A percentile compares a stretch with the other conserved stretches of the same genome.
phyloP scores from a whole-genome alignment of 169 alveolate genomes.

The Plasmodium gonderi region DNA sequence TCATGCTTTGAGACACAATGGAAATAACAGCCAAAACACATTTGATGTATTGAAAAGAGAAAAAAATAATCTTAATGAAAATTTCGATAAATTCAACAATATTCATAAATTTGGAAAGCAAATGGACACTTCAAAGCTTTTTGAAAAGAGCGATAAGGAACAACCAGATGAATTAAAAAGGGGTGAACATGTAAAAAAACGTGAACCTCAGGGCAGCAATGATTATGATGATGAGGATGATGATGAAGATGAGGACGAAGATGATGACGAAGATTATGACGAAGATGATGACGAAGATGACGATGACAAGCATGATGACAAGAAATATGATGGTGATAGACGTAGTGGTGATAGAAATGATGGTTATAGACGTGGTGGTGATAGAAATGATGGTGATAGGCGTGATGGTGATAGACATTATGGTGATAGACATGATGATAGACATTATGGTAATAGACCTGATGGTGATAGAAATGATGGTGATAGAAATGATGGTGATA shows the following conservation, averaged over 20 bases:
- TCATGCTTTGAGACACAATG: background rate
- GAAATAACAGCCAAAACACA: background rate
- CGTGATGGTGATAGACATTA: no score
- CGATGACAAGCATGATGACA: background rate
- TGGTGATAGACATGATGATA: no score
- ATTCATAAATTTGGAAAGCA: background rate
- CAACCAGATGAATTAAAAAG: background rate
- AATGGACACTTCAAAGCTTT: background rate
- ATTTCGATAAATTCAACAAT: background rate
- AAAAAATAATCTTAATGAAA: background rate
- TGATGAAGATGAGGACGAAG: background rate
- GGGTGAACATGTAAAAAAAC: background rate
- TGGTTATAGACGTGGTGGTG: no score
- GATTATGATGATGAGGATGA: background rate
- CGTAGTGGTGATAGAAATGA: no score
- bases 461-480: no score
- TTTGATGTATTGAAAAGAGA: background rate
- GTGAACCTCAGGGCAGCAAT: no score
- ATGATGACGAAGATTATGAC: background rate
- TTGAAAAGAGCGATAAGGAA: background rate
- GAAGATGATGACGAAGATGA: background rate
- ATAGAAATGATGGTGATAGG: no score
- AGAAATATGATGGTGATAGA: no score
- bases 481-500: no score
- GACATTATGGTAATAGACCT: no score